Evolutionary conservation across 495 filamentous ascomycete species (phyloP), one percentile per base, ranked within the genome.

Genomic region (Penicillium manginii): DNA sequence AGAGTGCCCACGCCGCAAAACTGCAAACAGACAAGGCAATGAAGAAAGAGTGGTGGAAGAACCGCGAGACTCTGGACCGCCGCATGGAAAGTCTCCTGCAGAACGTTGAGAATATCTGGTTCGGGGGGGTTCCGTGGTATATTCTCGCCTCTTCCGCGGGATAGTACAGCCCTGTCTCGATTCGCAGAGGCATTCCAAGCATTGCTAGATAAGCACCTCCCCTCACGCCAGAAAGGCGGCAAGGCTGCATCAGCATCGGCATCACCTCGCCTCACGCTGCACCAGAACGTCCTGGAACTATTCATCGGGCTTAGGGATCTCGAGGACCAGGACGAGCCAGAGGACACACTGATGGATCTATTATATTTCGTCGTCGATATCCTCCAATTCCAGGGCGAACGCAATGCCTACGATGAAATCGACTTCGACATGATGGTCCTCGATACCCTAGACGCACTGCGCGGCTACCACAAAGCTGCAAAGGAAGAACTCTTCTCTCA

Each of bases 311-410:
- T 98, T 9, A 90, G 91, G 12, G 84, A 91, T 65, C 83, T 91
- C 3, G 83, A 80, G 1, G 76, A 79, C 4, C 82, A 86, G 1
- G 84, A 84, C 49, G 93, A 96, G 56, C 79, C 93, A 2, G 92
- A 96, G 52, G 94, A 98, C 61, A 84, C 87, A 0, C 69, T 98
- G 42, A 90, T 86, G 62, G 94, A 98, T 69, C 75, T 98, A 48
- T 81, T 98, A 1, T 97, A 97, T 71, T 98, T 97, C 65, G 91
- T 98, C 9, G 87, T 98, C 4, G 94, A 98, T 68, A 93, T 98
- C 50, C 77, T 98, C 26, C 96, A 98, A 73, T 98, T 98, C 73
- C 90, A 96, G 61, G 94, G 94, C 2, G 94, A 98, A 73, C 84
- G 87, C 31, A 98, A 98, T 71, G 94, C 96, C 2, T 97, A 97